phyloP scores from a whole-genome alignment of 1,139 yeast species.

The Kurtzmaniella quercitrusa region DNA sequence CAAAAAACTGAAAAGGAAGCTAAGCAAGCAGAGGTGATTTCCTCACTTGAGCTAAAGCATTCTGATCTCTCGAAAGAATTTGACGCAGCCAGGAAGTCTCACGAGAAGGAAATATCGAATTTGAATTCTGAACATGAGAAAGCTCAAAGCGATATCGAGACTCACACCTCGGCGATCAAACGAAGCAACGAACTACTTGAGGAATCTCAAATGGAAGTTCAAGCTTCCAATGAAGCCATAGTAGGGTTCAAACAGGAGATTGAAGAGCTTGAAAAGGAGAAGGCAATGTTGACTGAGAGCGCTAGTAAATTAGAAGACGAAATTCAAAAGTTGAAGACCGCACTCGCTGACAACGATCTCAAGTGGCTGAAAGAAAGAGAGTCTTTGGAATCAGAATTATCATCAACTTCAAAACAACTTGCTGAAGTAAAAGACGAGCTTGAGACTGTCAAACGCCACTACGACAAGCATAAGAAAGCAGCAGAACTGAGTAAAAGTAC shows the following conservation, averaged over 20 bases:
- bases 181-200: neutral
- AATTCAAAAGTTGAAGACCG: constrained; percentile 5
- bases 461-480: neutral
- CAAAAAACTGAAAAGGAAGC: neutral
- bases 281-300: neutral
- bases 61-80: neutral
- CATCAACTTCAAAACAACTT: constrained; percentile 1
- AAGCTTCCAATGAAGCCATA: neutral
- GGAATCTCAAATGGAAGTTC: neutral
- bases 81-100: neutral
- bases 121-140: neutral
- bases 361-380: constrained; percentile 4
- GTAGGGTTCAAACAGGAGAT: neutral
- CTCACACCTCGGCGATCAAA: neutral
- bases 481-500: neutral
- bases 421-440: neutral
- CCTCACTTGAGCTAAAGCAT: neutral
- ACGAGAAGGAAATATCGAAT: neutral
- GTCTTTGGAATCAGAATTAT: constrained; percentile 4
- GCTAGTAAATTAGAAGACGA: constrained; percentile 6
- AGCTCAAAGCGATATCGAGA: neutral
- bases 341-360: constrained; percentile 6
- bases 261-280: constrained; percentile 5
- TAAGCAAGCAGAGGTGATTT: too few species aligned
- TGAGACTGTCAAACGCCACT: neutral